phyloP scores from a whole-genome alignment of 495 filamentous ascomycete species.

The Elaphomyces granulatus region DNA sequence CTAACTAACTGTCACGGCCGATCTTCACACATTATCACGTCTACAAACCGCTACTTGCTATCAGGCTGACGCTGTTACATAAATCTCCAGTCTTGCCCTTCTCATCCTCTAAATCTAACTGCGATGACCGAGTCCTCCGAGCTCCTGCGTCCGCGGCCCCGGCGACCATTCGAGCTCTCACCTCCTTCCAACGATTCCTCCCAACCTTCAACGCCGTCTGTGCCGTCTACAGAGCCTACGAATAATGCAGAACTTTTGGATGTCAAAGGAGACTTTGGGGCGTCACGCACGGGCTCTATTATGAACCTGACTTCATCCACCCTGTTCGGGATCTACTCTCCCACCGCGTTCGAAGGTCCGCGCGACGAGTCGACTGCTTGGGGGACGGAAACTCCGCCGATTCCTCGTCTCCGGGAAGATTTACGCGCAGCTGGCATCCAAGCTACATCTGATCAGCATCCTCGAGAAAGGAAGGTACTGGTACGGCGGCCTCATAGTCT shows the following conservation, averaged over 20 bases:
- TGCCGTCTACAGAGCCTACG: slow-evolving; percentile 16
- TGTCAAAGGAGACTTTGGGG: slow-evolving; percentile 18
- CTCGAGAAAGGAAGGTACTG: slow-evolving; percentile 14
- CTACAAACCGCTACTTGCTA: no score
- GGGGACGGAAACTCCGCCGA: slow-evolving; percentile 54
- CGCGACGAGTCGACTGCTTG: slow-evolving; percentile 46
- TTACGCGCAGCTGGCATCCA: not conserved
- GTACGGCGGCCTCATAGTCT: not conserved
- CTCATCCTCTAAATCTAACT: no score
- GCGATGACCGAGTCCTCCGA: no score
- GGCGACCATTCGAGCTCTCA: slow-evolving; percentile 56
- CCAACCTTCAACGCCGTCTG: slow-evolving; percentile 31
- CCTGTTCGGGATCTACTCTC: slow-evolving; percentile 79
- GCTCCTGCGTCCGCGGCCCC: slow-evolving; percentile 63
- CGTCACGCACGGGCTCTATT: slow-evolving; percentile 55
- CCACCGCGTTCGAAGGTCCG: slow-evolving; percentile 38
- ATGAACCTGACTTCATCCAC: slow-evolving; percentile 83
- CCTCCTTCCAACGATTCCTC: slow-evolving; percentile 40
- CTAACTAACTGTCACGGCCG: no score
- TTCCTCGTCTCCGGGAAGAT: not conserved
- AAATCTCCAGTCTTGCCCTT: no score
- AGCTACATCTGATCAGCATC: slow-evolving; percentile 13
- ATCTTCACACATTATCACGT: no score
- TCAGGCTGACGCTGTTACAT: no score
- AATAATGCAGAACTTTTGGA: slow-evolving; percentile 10